A percentile compares a stretch with the other conserved stretches of the same genome.
phyloP scores from a whole-genome alignment of 164 flowering plant genomes.

The Cinnamomum chago region DNA sequence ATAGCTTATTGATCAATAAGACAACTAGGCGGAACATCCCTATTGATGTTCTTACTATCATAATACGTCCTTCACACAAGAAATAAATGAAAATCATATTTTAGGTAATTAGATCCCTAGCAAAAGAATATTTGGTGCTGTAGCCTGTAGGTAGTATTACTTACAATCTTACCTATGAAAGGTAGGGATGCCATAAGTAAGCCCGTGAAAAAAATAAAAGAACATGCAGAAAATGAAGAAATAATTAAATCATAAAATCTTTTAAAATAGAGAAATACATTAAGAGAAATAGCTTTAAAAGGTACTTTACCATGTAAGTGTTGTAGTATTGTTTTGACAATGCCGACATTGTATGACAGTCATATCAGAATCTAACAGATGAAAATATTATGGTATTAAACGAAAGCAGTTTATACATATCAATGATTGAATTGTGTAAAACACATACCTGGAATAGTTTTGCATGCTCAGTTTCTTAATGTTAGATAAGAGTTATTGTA shows the following conservation, averaged over 20 bases:
- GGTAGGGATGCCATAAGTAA: not conserved
- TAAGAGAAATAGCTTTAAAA: not conserved
- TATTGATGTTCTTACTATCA: slow-evolving; percentile 7
- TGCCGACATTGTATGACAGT: not conserved
- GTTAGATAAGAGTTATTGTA: no score
- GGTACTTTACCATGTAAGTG: not conserved
- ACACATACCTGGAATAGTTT: no score
- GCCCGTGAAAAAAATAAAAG: not conserved
- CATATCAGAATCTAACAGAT: not conserved
- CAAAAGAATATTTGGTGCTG: no score
- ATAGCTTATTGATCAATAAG: not conserved
- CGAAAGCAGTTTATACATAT: no score
- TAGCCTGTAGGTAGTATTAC: no score
- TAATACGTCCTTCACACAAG: not conserved
- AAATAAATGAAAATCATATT: not conserved
- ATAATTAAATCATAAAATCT: not conserved
- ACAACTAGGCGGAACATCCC: not conserved
- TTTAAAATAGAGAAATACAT: not conserved
- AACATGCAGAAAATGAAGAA: not conserved
- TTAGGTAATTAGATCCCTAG: not conserved
- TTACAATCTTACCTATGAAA: not conserved
- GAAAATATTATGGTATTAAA: not conserved
- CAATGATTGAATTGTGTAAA: no score
- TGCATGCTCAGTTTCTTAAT: no score
- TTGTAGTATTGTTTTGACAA: not conserved